Percentiles rank a stretch among this genome's conserved stretches.
These are phyloP conservation scores for Phalaenopsis equestris DNA, from an alignment of 106 monocot species.

Conservation along the genomic window DNA sequence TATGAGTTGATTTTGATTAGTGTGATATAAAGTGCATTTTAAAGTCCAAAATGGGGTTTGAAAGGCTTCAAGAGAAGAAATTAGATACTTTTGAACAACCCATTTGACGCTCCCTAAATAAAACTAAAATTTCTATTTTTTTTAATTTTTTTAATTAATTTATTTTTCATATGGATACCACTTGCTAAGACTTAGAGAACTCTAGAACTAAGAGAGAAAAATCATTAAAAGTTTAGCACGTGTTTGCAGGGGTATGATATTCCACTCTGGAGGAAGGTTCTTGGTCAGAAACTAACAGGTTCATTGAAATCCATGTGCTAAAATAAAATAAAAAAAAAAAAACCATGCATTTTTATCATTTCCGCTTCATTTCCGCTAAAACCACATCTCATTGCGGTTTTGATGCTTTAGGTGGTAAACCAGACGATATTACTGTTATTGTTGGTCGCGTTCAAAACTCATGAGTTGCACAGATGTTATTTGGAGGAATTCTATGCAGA, in stretches of 20 bases:
- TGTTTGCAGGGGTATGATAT: conserved; percentile 74
- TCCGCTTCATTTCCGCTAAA: background rate
- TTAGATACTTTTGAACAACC: too few relatives aligned
- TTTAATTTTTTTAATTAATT: too few relatives aligned
- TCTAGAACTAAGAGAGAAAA: too few relatives aligned
- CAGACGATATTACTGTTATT: conserved; percentile 87
- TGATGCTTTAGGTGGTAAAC: conserved; percentile 68
- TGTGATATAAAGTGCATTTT: too few relatives aligned
- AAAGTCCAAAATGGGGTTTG: too few relatives aligned
- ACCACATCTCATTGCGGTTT: background rate
- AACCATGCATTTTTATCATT: background rate
- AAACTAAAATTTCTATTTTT: too few relatives aligned
- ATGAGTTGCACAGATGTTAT: background rate
- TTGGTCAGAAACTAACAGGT: conserved; percentile 78
- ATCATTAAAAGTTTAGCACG: too few relatives aligned
- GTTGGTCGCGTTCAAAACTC: conserved; percentile 39
- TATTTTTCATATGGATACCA: too few relatives aligned
- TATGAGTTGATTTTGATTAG: too few relatives aligned
- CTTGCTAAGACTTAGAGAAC: too few relatives aligned
- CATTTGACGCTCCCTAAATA: too few relatives aligned
- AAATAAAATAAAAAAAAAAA: background rate
- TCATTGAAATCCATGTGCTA: background rate
- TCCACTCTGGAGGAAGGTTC: conserved; percentile 70
- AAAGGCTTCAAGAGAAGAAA: too few relatives aligned
- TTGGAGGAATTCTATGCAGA: background rate